These are phyloP conservation scores for Teratosphaeriaceae sp. DNA, from an alignment of 2,329 filamentous ascomycete species.

Conservation along the genomic window DNA sequence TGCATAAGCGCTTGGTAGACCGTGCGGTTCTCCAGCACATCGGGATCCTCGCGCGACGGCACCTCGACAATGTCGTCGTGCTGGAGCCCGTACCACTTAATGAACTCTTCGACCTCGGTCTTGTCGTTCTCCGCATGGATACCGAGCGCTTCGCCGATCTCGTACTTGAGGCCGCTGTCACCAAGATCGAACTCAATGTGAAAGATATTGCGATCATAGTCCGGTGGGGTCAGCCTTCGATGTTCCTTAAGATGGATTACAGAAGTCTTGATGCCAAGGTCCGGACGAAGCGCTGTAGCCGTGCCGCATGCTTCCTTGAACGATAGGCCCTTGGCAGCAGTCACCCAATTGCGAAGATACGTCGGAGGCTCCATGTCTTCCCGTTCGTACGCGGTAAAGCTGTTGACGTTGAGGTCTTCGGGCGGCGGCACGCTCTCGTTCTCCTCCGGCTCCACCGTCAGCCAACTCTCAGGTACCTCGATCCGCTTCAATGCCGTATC, in stretches of 20 bases:
- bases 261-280: slow-evolving; percentile 76
- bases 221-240: slow-evolving; percentile 76
- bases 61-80: slow-evolving; percentile 84
- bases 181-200: slow-evolving; percentile 98
- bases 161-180: slow-evolving; percentile 83
- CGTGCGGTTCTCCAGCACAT: slow-evolving; percentile 76
- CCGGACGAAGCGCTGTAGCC: slow-evolving; percentile 67
- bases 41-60: slow-evolving; percentile 70
- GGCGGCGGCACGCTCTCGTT: slow-evolving; percentile 49
- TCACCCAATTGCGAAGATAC: slow-evolving; percentile 69
- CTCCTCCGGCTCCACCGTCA: slow-evolving; percentile 57
- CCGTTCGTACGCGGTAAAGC: slow-evolving; percentile 76
- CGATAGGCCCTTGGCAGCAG: slow-evolving; percentile 74
- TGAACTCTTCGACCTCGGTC: slow-evolving; percentile 72
- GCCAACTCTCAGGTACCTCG: slow-evolving; percentile 75
- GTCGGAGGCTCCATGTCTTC: slow-evolving; percentile 61
- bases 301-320: slow-evolving; percentile 95
- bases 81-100: slow-evolving; percentile 80
- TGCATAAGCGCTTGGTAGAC: slow-evolving; percentile 87
- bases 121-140: slow-evolving; percentile 94
- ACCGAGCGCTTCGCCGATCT: slow-evolving; percentile 94
- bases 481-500: slow-evolving; percentile 64
- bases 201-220: slow-evolving; percentile 98
- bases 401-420: slow-evolving; percentile 64
- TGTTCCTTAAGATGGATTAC: slow-evolving; percentile 93